Evolutionary conservation across 257 asterid species (phyloP), one percentile per base, ranked within the genome.

Genomic region (Perilla frutescens): DNA sequence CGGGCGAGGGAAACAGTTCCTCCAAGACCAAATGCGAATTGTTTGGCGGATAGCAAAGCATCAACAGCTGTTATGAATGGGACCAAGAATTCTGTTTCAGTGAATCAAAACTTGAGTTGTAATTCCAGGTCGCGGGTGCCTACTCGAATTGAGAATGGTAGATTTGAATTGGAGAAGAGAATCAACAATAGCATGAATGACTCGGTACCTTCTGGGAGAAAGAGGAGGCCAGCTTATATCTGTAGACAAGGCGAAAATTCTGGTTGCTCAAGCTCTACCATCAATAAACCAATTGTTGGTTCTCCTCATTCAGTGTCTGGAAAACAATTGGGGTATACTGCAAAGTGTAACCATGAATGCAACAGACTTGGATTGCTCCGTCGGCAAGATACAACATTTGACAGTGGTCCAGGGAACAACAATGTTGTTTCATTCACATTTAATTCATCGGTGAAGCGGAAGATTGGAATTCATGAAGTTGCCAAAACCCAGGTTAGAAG

Each of bases 361-460:
- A 66, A 20, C 65, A 72, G 56, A 71, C 62, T 32, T 6, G 74
- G 68, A 67, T 54, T 76, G 67, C 41, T 73, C 26, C 74, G 67
- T 48, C 53, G 45, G 29, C 90, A 74, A 70, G 84, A 76, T 62
- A 81, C 80, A 60, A 71, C 71, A 68, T 73, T 37, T 54, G 74
- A 43, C 51, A 10, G 64, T 41, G 73, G 76, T 7, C 59, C 64
- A 72, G 68, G 68, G 72, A 76, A 70, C 60, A 68, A 44, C 8
- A 80, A 67, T 66, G 83, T 62, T 29, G 81, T 71, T 71, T 74
- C 89, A 0, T 87, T 86, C 74, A 70, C 86, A 39, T 84, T 80
- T 74, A 83, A 53, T 40, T 81, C 92, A 54, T 83, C 88, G n/a
- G 62, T 76, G 84, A 87, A 86, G 81, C 85, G 47, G 66, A 83